Evolutionary conservation across 2,329 filamentous ascomycete species (phyloP).

Genomic region (Pseudogymnoascus sp.): DNA sequence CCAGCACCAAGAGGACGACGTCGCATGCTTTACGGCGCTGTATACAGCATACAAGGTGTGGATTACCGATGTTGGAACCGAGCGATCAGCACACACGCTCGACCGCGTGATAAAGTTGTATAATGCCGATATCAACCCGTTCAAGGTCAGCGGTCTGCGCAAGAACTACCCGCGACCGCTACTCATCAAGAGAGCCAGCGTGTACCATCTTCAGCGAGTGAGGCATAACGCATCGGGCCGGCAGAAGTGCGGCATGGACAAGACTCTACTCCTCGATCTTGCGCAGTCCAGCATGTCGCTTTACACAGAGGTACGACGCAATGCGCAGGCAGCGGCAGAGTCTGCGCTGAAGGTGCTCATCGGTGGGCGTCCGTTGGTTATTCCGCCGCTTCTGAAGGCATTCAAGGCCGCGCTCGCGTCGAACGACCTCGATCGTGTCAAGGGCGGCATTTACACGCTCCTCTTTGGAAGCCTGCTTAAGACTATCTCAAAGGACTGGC

Average conservation of each 20-base stretch:
- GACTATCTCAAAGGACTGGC: constrained; percentile 86
- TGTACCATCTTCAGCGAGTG: constrained; percentile 89
- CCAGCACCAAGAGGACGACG: constrained; percentile 85
- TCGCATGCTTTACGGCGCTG: constrained; percentile 85
- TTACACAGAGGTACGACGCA: constrained; percentile 92
- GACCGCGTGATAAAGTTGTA: constrained; percentile 82
- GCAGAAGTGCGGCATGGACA: constrained; percentile 85
- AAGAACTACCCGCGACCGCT: constrained; percentile 90
- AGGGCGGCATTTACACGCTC: constrained; percentile 86
- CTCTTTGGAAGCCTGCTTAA: constrained; percentile 83
- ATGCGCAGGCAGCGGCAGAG: constrained; percentile 85
- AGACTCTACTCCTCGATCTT: constrained; percentile 73
- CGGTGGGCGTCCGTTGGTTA: constrained; percentile 79
- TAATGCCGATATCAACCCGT: constrained; percentile 78
- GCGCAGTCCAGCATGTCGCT: constrained; percentile 83
- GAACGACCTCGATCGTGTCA: constrained; percentile 84
- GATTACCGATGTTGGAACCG: constrained; percentile 97
- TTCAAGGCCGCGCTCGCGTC: constrained; percentile 71
- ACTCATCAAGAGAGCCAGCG: constrained; percentile 85
- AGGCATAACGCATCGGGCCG: constrained; percentile 88
- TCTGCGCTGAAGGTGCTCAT: constrained; percentile 88
- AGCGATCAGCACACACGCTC: constrained; percentile 86
- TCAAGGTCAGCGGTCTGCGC: constrained; percentile 86
- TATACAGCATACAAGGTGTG: constrained; percentile 91
- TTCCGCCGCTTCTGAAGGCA: constrained; percentile 74